Evolutionary conservation across 1,139 yeast genomes (phyloP).

Genomic region (Hansenula lynferdii): DNA sequence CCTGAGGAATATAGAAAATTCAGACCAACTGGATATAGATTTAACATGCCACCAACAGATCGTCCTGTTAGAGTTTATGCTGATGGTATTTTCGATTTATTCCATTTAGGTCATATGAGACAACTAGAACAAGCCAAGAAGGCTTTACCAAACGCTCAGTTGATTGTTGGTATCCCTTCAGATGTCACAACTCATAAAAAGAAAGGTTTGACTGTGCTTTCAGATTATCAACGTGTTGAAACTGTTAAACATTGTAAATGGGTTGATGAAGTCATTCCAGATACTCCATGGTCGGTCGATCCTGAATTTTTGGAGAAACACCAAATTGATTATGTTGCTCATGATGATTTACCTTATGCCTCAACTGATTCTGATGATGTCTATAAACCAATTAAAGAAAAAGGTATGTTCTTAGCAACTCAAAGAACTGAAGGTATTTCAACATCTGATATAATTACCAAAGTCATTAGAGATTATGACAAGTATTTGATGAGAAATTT

Average conservation of each 20-base stretch:
- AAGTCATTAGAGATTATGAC: slow-evolving; percentile 92
- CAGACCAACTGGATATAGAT: slow-evolving; percentile 64
- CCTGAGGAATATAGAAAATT: slow-evolving; percentile 63
- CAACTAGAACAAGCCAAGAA: slow-evolving; percentile 96
- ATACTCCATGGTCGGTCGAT: slow-evolving; percentile 95
- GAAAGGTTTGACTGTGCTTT: slow-evolving; percentile 87
- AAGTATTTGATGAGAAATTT: slow-evolving; percentile 94
- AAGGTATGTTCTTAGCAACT: slow-evolving; percentile 88
- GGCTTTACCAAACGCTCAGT: slow-evolving; percentile 76
- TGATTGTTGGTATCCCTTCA: slow-evolving; percentile 89
- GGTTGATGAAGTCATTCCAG: slow-evolving; percentile 94
- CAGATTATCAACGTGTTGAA: slow-evolving; percentile 85
- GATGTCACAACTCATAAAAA: slow-evolving; percentile 88
- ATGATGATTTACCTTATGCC: slow-evolving; percentile 94
- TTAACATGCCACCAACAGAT: slow-evolving; percentile 80
- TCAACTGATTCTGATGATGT: slow-evolving; percentile 86
- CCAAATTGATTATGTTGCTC: slow-evolving; percentile 92
- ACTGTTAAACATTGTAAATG: slow-evolving; percentile 87
- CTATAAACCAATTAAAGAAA: slow-evolving; percentile 84
- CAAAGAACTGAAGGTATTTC: slow-evolving; percentile 97
- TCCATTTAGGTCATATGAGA: slow-evolving; percentile 96
- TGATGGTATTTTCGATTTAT: slow-evolving; percentile 95
- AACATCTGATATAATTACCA: slow-evolving; percentile 93
- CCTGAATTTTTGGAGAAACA: slow-evolving; percentile 75
- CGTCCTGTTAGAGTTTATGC: slow-evolving; percentile 91